These are phyloP conservation scores for Pseudotsuga menziesii DNA, from an alignment of 75 land plant genomes.

Conservation along the genomic window DNA sequence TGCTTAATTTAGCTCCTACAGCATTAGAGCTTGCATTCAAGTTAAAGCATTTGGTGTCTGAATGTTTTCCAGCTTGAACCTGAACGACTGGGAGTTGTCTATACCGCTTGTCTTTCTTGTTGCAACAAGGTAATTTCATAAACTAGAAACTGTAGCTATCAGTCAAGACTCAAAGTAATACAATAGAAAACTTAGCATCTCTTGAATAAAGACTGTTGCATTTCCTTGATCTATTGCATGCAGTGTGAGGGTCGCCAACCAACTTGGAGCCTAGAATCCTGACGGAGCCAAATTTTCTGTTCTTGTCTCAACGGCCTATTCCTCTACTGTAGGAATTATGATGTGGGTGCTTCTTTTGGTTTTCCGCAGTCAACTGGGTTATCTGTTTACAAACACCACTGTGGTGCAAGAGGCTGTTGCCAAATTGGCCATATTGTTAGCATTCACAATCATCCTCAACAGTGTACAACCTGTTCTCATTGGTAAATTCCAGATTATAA, in stretches of 20 bases:
- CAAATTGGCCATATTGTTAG: background rate
- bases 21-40: too few relatives aligned
- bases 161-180: too few relatives aligned
- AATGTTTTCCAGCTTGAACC: background rate
- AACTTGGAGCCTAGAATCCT: conserved; percentile 54
- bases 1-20: too few relatives aligned
- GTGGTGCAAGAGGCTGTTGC: background rate
- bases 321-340: background rate
- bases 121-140: background rate
- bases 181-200: too few relatives aligned
- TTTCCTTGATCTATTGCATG: background rate
- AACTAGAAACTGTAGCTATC: too few relatives aligned
- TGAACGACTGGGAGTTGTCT: background rate
- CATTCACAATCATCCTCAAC: conserved; percentile 2
- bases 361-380: background rate
- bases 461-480: background rate
- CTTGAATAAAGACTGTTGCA: too few relatives aligned
- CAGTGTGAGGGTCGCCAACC: conserved; percentile 44
- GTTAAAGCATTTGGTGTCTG: background rate
- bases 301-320: background rate
- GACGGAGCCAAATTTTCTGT: conserved; percentile 13
- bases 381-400: background rate
- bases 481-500: background rate
- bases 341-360: background rate
- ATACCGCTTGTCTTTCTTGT: background rate